Conservation (phyloP, 176 grass and related monocot species). For the Carex parvula region DNA sequence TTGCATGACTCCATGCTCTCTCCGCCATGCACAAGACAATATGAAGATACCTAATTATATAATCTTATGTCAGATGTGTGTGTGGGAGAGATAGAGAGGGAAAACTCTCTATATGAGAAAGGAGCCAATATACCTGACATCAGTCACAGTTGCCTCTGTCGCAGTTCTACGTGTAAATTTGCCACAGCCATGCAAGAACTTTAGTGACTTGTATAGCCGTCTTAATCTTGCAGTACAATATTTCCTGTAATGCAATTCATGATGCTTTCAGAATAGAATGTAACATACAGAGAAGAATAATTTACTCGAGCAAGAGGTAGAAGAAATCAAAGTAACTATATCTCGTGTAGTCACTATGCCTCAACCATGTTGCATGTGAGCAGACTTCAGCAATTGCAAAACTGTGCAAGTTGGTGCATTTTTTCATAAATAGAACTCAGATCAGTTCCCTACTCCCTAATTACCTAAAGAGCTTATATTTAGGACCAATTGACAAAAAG, state of each 20-base stretch:
- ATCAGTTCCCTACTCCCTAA: neutral
- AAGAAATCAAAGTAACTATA: constrained; percentile 43
- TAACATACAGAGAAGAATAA: neutral
- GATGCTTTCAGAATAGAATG: neutral
- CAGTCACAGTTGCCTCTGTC: constrained; percentile 71
- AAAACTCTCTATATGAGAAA: neutral
- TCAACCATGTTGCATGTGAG: constrained; percentile 96
- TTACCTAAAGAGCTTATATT: neutral
- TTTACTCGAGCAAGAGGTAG: neutral
- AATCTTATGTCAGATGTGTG: constrained; percentile 17
- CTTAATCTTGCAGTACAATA: constrained; percentile 80
- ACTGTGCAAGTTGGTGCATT: constrained; percentile 37
- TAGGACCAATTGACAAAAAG: neutral
- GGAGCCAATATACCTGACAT: constrained; percentile 56
- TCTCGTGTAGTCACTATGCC: constrained; percentile 44
- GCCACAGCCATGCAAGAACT: constrained; percentile 87
- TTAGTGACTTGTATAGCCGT: constrained; percentile 86
- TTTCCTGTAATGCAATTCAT: constrained; percentile 57
- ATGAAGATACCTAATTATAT: constrained; percentile 64
- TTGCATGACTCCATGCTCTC: constrained; percentile 94
- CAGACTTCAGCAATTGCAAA: constrained; percentile 71
- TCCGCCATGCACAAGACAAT: constrained; percentile 94
- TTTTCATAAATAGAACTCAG: neutral
- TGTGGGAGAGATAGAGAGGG: neutral
- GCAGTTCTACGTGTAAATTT: constrained; percentile 72